Percentiles rank a stretch among this genome's conserved stretches.
These are phyloP conservation scores for Mycotypha africana DNA, from an alignment of 371 early-diverging fungal genomes.

Conservation along the genomic window DNA sequence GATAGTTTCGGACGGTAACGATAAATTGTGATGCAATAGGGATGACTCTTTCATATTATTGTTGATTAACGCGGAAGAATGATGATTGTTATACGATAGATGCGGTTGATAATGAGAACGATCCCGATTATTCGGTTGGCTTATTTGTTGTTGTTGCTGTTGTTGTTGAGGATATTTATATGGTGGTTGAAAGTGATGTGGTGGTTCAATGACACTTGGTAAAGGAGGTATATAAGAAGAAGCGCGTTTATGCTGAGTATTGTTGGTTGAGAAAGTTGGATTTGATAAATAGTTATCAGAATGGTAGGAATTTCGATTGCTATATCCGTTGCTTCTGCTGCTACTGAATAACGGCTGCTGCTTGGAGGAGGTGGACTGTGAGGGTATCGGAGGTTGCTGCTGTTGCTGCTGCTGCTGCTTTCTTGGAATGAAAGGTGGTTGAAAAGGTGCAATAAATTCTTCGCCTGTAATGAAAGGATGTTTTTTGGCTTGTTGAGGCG, in stretches of 20 bases:
- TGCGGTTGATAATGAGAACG: conserved; percentile 22
- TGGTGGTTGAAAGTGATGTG: too few species aligned
- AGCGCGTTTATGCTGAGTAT: not conserved
- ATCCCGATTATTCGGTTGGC: too few species aligned
- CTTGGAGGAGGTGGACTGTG: conserved; percentile 1
- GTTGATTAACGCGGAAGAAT: too few species aligned
- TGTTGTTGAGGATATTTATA: too few species aligned
- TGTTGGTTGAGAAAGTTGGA: conserved; percentile 1
- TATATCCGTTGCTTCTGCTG: conserved; percentile 4
- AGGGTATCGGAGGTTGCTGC: conserved; percentile 1
- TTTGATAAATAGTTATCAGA: too few species aligned
- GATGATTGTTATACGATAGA: too few species aligned
- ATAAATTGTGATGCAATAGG: conserved; percentile 4
- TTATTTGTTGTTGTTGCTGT: too few species aligned
- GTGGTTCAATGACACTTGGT: too few species aligned
- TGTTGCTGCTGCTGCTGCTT: conserved; percentile 12
- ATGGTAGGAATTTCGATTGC: not conserved
- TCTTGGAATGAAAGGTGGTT: conserved; percentile 35
- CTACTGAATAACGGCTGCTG: not conserved
- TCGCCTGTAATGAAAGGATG: conserved; percentile 97
- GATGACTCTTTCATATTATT: conserved; percentile 23
- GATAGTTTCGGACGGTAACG: not conserved
- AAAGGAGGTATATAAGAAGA: conserved; percentile 14
- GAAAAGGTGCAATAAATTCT: conserved; percentile 46
- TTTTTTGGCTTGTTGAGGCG: conserved; percentile 89